Percentiles rank a stretch among this genome's conserved stretches.
Conservation (phyloP, 768 basidiomycete species). For the Pleurotus eryngii region DNA sequence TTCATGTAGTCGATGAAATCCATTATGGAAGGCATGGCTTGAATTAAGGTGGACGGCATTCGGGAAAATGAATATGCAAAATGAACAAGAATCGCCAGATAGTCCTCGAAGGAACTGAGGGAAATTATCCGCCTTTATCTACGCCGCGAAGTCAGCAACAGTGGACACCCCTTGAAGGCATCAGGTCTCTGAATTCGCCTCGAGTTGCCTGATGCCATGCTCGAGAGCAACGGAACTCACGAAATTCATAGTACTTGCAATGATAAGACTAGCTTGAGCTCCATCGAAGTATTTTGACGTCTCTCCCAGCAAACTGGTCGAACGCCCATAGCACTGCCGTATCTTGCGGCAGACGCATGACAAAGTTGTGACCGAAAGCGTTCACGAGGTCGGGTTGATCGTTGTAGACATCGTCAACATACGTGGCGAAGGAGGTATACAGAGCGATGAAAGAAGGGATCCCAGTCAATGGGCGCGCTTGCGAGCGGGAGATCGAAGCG, state of each 20-base stretch:
- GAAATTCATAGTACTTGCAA: slow-evolving; percentile 2
- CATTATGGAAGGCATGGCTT: background rate
- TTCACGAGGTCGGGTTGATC: background rate
- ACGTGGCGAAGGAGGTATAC: background rate
- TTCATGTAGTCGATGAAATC: slow-evolving; percentile 4
- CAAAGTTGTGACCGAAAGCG: background rate
- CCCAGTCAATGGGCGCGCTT: background rate
- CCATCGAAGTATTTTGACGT: background rate
- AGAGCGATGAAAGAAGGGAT: background rate
- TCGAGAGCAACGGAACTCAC: background rate
- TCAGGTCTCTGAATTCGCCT: too few relatives aligned
- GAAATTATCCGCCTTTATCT: too few relatives aligned
- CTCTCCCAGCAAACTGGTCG: background rate
- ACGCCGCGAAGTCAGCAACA: too few relatives aligned
- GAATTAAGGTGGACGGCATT: background rate
- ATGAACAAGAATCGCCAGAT: background rate
- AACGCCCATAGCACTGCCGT: background rate
- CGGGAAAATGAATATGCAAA: slow-evolving; percentile 3
- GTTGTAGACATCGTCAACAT: slow-evolving; percentile 1
- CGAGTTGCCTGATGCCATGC: too few relatives aligned
- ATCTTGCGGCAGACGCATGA: background rate
- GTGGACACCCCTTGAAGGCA: too few relatives aligned
- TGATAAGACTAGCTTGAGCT: background rate
- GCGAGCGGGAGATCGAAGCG: background rate
- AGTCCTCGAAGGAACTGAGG: background rate